These are phyloP conservation scores for Schizosaccharomyces cryophilus DNA, from an alignment of 805 yeast genomes.

Conservation along the genomic window DNA sequence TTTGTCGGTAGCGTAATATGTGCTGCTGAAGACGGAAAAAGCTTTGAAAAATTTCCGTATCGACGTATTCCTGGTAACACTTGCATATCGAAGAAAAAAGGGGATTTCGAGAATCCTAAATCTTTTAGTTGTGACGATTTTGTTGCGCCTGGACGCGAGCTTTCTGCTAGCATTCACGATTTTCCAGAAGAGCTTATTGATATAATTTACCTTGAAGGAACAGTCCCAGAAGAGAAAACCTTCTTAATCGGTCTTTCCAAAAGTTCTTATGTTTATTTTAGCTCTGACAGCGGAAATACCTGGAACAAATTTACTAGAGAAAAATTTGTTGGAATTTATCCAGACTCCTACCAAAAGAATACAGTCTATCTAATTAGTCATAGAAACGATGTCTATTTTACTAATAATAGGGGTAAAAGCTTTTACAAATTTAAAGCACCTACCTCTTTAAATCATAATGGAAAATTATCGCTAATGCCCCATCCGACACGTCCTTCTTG, in stretches of 20 bases:
- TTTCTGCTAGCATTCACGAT: background rate
- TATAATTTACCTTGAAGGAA: background rate
- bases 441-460: conserved; percentile 19
- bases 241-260: conserved; percentile 21
- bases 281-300: conserved; percentile 42
- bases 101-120: conserved; percentile 6
- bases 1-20: conserved; percentile 7
- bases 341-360: conserved; percentile 36
- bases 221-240: background rate
- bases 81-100: conserved; percentile 17
- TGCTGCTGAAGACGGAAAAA: conserved; percentile 13
- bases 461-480: conserved; percentile 25
- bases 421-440: conserved; percentile 22
- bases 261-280: conserved; percentile 35
- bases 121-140: background rate
- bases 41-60: conserved; percentile 17
- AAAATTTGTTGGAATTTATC: conserved; percentile 28
- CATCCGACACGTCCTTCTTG: conserved; percentile 29
- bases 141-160: background rate
- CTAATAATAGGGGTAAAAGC: conserved; percentile 41
- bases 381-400: conserved; percentile 25
- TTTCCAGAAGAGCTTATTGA: background rate
- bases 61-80: conserved; percentile 21
- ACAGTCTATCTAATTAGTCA: conserved; percentile 30
- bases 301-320: conserved; percentile 21